Percentiles rank a stretch among this genome's conserved stretches.
Conservation (phyloP, 2,329 filamentous ascomycete genomes). For the Aureobasidium namibiae region DNA sequence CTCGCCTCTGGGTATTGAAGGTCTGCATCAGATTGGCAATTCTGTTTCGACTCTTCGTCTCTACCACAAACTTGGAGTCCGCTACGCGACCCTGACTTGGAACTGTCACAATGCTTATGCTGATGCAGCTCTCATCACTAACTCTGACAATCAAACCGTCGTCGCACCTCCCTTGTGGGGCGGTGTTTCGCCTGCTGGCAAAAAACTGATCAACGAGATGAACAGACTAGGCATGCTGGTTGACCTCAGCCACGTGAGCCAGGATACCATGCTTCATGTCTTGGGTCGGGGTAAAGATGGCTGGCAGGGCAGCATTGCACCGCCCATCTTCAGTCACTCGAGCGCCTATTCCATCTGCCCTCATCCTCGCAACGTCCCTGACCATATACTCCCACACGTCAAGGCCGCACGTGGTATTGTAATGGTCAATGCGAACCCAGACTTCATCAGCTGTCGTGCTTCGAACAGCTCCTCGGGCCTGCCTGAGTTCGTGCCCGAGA, state of each 20-base stretch:
- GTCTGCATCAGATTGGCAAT: conserved; percentile 90
- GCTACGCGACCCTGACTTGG: conserved; percentile 84
- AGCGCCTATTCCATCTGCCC: conserved; percentile 73
- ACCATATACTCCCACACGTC: conserved; percentile 71
- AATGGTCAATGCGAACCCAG: conserved; percentile 84
- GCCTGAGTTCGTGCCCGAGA: conserved; percentile 57
- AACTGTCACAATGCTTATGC: conserved; percentile 89
- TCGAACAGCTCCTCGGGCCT: conserved; percentile 51
- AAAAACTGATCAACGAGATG: conserved; percentile 72
- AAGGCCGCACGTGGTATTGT: conserved; percentile 66
- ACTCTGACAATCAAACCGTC: conserved; percentile 30
- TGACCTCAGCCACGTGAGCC: conserved; percentile 70
- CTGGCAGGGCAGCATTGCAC: conserved; percentile 68
- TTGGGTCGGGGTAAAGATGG: conserved; percentile 50
- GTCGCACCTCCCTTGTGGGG: conserved; percentile 52
- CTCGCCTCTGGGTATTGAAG: conserved; percentile 74
- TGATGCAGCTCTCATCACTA: conserved; percentile 65
- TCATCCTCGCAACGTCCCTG: conserved; percentile 83
- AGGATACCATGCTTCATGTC: conserved; percentile 78
- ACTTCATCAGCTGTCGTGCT: conserved; percentile 67
- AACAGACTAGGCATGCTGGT: conserved; percentile 93
- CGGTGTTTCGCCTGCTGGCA: conserved; percentile 65
- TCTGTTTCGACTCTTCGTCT: conserved; percentile 64
- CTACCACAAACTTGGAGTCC: conserved; percentile 70
- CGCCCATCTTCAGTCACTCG: conserved; percentile 84